phyloP scores from a whole-genome alignment of 1,139 yeast genomes.

The Wickerhamiella pararugosa region DNA sequence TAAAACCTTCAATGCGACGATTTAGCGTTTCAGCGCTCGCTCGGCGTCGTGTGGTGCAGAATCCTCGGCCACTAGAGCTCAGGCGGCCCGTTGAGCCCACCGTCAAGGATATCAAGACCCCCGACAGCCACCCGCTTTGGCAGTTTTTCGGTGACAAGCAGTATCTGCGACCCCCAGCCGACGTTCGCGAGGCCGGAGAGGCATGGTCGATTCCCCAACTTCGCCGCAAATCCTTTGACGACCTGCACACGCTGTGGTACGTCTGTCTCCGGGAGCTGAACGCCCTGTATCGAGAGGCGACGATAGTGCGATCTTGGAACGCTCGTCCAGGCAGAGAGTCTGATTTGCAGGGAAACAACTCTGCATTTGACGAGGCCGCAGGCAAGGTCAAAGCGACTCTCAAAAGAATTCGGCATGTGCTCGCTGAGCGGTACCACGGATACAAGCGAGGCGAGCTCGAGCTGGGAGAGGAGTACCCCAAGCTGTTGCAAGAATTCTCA shows the following conservation, averaged over 20 bases:
- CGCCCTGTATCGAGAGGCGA: constrained; percentile 58
- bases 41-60: constrained; percentile 7
- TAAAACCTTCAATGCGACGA: constrained; percentile 4
- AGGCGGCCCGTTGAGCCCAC: constrained; percentile 84
- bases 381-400: constrained; percentile 39
- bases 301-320: constrained; percentile 28
- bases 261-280: constrained; percentile 73
- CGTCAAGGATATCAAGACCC: constrained; percentile 51
- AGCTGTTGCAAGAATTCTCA: constrained; percentile 43
- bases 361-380: constrained; percentile 28
- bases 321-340: constrained; percentile 22
- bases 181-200: constrained; percentile 45
- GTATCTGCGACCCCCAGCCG: constrained; percentile 45
- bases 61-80: constrained; percentile 29
- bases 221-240: constrained; percentile 83
- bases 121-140: constrained; percentile 90
- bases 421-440: constrained; percentile 72
- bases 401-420: constrained; percentile 72
- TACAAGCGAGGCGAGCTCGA: constrained; percentile 45
- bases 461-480: constrained; percentile 30
- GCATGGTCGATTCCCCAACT: constrained; percentile 83
- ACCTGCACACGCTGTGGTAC: constrained; percentile 85
- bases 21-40: constrained; percentile 4
- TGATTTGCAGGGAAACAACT: constrained; percentile 22
- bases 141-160: constrained; percentile 58